Conservation (phyloP, 2,329 filamentous ascomycete genomes). For the Calonectria hawksworthii region DNA sequence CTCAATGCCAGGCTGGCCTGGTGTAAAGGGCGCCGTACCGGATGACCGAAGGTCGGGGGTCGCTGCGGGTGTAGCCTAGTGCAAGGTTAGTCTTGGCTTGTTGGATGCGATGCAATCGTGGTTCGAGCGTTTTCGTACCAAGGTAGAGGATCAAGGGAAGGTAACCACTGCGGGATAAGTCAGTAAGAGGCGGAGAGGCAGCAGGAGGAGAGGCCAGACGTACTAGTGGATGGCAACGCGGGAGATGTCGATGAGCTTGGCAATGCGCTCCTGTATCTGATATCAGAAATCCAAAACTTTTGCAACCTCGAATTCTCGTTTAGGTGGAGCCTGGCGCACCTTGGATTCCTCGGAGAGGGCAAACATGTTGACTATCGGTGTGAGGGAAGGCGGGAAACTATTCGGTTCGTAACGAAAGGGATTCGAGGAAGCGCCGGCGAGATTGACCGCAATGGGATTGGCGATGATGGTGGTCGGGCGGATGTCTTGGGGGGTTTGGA, state of each 20-base stretch:
- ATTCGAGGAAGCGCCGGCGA: neutral
- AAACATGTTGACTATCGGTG: constrained; percentile 62
- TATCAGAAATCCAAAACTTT: constrained; percentile 26
- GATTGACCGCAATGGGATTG: constrained; percentile 18
- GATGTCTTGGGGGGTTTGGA: neutral
- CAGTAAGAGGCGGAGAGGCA: constrained; percentile 45
- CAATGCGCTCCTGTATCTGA: constrained; percentile 87
- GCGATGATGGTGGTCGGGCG: constrained; percentile 14
- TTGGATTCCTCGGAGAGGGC: constrained; percentile 96
- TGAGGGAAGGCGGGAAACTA: neutral
- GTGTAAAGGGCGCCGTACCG: constrained; percentile 56
- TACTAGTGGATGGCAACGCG: constrained; percentile 97
- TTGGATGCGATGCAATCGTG: constrained; percentile 18
- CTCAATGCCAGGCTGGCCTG: neutral
- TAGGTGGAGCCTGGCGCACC: constrained; percentile 63
- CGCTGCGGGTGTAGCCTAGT: constrained; percentile 92
- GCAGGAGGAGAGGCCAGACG: constrained; percentile 47
- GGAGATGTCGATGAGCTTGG: constrained; percentile 94
- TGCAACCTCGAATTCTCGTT: constrained; percentile 11
- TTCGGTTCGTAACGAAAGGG: neutral
- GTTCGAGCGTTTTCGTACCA: constrained; percentile 68
- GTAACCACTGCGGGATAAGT: constrained; percentile 80
- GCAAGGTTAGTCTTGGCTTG: constrained; percentile 43
- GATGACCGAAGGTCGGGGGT: constrained; percentile 83
- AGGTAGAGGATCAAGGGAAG: constrained; percentile 97